Base-by-base conservation (phyloP, 2,329 filamentous ascomycete genomes). In the Trichoderma sp. region DNA sequence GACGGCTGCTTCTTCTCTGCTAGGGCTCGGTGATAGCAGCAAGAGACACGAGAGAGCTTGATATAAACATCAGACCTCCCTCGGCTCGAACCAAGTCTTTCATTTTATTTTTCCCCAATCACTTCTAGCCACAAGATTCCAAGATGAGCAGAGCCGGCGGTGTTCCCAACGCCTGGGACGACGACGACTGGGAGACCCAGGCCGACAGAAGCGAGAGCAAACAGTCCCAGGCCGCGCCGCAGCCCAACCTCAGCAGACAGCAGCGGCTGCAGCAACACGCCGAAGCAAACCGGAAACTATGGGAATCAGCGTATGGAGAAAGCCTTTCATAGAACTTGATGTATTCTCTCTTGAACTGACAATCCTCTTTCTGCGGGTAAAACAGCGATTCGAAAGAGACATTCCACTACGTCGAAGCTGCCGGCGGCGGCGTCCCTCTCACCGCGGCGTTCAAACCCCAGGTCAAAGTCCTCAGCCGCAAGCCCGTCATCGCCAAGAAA, bases 151-250 rank as follows among this genome's bases (percentile, higher is more conserved):
- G 78, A 43, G 70, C 74, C 19, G 56, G 56, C 19, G 80, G 79
- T 27, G 79, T 91, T 70, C 90, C 92, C 47, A 88, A 94, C 78
- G 94, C 93, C 24, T 97, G 95, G 95, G 86, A 97, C 75, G 92
- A 96, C 75, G 92, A 97, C 76, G 92, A 97, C 76, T 98, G 94
- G 94, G 92, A 95, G 78, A 81, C 83, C 6, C 87, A 91, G 77
- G 93, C 92, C 69, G 93, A 97, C 78, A 85, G 78, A 69, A 74
- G 79, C 33, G 78, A 79, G 53, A 77, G 82, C 27, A 77, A 79
- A 59, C 76, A 77, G 65, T 73, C 77, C 58, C 74, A 78, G 68
- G 74, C 76, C 43, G 75, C 75, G 62, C 76, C 79, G 21, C 80
- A 81, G 73, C 78, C 78, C 57, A 79, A 79, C 55, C 79, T 93